Evolutionary conservation across 257 asterid genomes (phyloP).

Genomic region (Solanum lignicaule): DNA sequence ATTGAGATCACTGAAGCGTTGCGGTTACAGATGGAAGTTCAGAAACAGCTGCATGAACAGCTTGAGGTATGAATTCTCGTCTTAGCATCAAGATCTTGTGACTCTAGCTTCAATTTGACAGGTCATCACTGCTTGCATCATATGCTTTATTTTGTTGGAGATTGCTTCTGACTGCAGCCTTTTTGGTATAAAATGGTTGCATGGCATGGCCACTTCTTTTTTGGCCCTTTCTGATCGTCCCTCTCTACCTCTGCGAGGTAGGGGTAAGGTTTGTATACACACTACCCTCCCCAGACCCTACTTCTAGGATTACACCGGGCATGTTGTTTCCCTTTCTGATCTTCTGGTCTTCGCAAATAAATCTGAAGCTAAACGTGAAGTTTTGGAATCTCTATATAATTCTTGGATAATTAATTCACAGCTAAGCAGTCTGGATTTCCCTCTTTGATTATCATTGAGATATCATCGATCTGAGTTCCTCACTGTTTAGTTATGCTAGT

Average conservation of each 20-base stretch:
- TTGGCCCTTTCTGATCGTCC: not conserved
- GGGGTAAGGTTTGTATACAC: not conserved
- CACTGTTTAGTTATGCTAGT: not conserved
- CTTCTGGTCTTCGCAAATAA: not conserved
- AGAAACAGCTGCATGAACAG: slow-evolving; percentile 15
- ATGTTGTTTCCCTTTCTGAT: not conserved
- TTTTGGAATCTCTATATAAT: not conserved
- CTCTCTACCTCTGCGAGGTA: not conserved
- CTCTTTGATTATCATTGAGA: not conserved
- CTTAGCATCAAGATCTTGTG: not conserved
- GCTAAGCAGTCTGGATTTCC: not conserved
- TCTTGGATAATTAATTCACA: not conserved
- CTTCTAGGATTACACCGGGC: not conserved
- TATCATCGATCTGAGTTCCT: not conserved
- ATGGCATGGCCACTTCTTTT: not conserved
- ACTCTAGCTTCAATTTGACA: not conserved
- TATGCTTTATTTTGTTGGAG: not conserved
- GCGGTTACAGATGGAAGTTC: slow-evolving; percentile 16
- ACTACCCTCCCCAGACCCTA: not conserved
- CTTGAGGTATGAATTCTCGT: slow-evolving; percentile 2
- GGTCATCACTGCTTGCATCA: not conserved
- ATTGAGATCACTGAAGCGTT: slow-evolving; percentile 10
- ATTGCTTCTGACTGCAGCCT: not conserved
- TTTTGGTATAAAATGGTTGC: not conserved
- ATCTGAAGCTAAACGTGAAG: not conserved